phyloP scores from a whole-genome alignment of 2,329 filamentous ascomycete genomes.

The Ceratocystis smalleyi region DNA sequence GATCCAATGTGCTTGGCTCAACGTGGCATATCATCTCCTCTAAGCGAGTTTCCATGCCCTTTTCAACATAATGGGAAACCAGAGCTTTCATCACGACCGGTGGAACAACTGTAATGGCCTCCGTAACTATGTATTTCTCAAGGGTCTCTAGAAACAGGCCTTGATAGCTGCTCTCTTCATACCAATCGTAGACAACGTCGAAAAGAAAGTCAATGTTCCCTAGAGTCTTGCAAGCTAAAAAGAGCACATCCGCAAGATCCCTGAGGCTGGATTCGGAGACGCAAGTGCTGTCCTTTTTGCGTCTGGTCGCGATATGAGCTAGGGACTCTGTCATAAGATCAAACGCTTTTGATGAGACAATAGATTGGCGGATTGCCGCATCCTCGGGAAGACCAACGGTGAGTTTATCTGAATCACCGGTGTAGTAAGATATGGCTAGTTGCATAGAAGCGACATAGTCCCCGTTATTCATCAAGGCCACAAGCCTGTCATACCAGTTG shows the following conservation, averaged over 20 bases:
- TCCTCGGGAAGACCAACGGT: conserved; percentile 89
- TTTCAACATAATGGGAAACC: conserved; percentile 63
- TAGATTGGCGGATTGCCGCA: conserved; percentile 52
- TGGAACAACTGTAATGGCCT: conserved; percentile 57
- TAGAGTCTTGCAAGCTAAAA: conserved; percentile 66
- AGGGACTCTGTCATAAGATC: conserved; percentile 90
- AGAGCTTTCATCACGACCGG: conserved; percentile 74
- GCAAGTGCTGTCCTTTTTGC: conserved; percentile 4
- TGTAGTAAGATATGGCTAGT: conserved; percentile 83
- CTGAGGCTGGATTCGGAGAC: conserved; percentile 8
- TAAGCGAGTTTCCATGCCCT: conserved; percentile 58
- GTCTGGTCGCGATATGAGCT: conserved; percentile 40
- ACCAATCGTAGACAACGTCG: conserved; percentile 79
- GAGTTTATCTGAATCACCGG: conserved; percentile 78
- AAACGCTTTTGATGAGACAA: conserved; percentile 77
- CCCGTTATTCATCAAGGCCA: conserved; percentile 92
- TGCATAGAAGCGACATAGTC: conserved; percentile 86
- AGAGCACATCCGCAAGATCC: conserved; percentile 69
- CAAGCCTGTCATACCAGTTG: conserved; percentile 89
- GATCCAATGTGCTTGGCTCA: conserved; percentile 77
- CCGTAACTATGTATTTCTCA: conserved; percentile 74
- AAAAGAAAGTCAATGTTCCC: conserved; percentile 72
- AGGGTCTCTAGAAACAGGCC: conserved; percentile 75
- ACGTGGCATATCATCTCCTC: conserved; percentile 93
- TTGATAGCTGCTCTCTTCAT: conserved; percentile 40